Base-by-base conservation (phyloP, 805 yeast species). In the Suhomyces tanzawaensis region DNA sequence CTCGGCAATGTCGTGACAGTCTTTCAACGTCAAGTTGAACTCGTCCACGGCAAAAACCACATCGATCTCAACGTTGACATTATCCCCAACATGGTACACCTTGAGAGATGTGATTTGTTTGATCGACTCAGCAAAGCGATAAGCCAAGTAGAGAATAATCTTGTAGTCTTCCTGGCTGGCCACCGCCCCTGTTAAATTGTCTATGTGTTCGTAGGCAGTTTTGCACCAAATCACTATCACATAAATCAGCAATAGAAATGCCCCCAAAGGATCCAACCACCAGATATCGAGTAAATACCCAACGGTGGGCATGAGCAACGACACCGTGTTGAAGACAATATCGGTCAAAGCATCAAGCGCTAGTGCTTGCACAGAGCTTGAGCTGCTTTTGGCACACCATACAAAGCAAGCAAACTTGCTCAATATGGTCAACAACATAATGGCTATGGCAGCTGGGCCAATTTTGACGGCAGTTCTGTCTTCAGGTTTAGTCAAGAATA, bases 301-400 rank as follows among this genome's bases (percentile, higher is more conserved):
- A 1, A 74, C 29, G 0, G 81, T 45, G 0, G 95, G 95, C 70
- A 85, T 82, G 12, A 85, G 44, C 18, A 85, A 71, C 1, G 93
- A 84, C 29, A 82, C 82, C 1, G 72, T 51, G 61, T 85, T 85
- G 68, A 85, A 85, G 3, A 84, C 72, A 22, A 85, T 75, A 57
- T 85, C 95, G 1, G 90, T 85, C 59, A 73, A 69, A 0, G 93
- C 93, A 60, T 85, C 95, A 57, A 84, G 91, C 2, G 90, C 86
- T 39, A 85, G 64, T 0, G 95, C 95, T 52, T 79, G 83, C 2
- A 85, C 82, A 0, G 89, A 79, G 13, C 82, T 74, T 12, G 87
- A 81, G 13, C 71, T 62, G 43, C 82, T 72, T 11, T 66, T 60
- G 27, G 73, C 63, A 53, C 91, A 85, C 77, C 85, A 76, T 9